Base-by-base conservation (phyloP, 2,329 filamentous ascomycete genomes). In the Colletotrichum neosansevieriae region DNA sequence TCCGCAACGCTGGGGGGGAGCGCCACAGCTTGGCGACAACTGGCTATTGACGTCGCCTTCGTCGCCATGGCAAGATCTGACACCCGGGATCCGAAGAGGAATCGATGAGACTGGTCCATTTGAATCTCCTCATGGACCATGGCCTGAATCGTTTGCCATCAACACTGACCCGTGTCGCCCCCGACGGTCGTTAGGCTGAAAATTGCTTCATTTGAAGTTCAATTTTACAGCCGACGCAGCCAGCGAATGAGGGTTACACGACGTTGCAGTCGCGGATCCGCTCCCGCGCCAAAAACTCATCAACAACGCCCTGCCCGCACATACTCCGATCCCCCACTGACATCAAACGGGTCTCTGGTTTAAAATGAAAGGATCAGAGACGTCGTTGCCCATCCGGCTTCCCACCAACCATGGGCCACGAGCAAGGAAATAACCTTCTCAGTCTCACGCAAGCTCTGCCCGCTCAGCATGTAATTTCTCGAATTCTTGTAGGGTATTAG, bases 341-440 rank as follows among this genome's bases (percentile, higher is more conserved):
- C 65, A 68, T 68, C 54, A 59, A 68, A 65, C 54, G 61, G 61
- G 61, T 50, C 61, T 49, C 49, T 59, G 38, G 49, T 68, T 64
- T 68, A 56, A 68, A 68, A 68, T 68, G 65, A 68, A 68, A 68
- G 65, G 65, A 49, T 68, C 65, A 42, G 49, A 60, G 54, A 49
- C 61, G 21, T 59, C 21, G 53, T 47, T 58, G 61, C 54, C 36
- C 49, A 44, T 47, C 54, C 65, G 40, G 54, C 49, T 59, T 65
- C 54, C 47, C 54, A 68, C 61, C 65, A 65, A 65, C 65, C 65
- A 65, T 24, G 49, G 61, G 42, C 53, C 38, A 29, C 65, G 49
- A 65, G 44, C 53, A 65, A 44, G 61, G 61, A 68, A 68, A 56
- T 54, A 68, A 68, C 54, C 65, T 68, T 68, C 65, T 50, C 61